Evolutionary conservation across 805 yeast genomes (phyloP).

Genomic region (Kluyveromyces lactis): DNA sequence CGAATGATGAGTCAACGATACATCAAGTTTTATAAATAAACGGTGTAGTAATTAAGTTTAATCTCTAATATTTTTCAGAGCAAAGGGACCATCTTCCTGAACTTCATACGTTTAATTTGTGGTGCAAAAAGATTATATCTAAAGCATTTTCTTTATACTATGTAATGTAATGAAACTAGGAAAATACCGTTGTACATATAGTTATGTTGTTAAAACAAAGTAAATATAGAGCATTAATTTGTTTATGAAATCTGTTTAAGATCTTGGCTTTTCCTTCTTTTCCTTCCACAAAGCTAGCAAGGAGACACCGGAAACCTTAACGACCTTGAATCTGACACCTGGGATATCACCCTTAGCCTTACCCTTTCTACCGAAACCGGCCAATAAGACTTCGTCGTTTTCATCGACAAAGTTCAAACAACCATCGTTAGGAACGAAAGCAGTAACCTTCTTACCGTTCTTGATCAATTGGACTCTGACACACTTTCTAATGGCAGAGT

Average conservation of each 20-base stretch:
- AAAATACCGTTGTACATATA: constrained; percentile 5
- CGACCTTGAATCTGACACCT: constrained; percentile 99
- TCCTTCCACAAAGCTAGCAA: constrained; percentile 99
- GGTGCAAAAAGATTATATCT: neutral
- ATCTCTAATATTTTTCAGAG: too few species aligned
- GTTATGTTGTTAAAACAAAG: constrained; percentile 5
- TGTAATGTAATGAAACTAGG: constrained; percentile 1
- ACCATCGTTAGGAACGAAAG: constrained; percentile 99
- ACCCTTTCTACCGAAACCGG: constrained; percentile 99
- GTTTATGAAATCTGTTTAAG: constrained; percentile 40
- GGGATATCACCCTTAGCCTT: constrained; percentile 99
- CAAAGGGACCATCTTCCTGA: too few species aligned
- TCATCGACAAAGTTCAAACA: constrained; percentile 99
- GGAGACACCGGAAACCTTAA: constrained; percentile 99
- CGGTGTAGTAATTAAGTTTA: too few species aligned
- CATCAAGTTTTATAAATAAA: too few species aligned
- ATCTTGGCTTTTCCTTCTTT: constrained; percentile 99
- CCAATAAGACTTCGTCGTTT: constrained; percentile 98
- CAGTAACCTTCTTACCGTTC: constrained; percentile 99
- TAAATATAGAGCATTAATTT: constrained; percentile 4
- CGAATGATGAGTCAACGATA: too few species aligned
- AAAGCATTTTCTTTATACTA: constrained; percentile 4
- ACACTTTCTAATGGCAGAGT: constrained; percentile 99
- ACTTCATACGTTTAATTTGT: too few species aligned
- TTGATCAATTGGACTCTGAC: constrained; percentile 99